Evolutionary conservation across 495 filamentous ascomycete genomes (phyloP), one percentile per base, ranked within the genome.

Genomic region (Recurvomyces mirabilis): DNA sequence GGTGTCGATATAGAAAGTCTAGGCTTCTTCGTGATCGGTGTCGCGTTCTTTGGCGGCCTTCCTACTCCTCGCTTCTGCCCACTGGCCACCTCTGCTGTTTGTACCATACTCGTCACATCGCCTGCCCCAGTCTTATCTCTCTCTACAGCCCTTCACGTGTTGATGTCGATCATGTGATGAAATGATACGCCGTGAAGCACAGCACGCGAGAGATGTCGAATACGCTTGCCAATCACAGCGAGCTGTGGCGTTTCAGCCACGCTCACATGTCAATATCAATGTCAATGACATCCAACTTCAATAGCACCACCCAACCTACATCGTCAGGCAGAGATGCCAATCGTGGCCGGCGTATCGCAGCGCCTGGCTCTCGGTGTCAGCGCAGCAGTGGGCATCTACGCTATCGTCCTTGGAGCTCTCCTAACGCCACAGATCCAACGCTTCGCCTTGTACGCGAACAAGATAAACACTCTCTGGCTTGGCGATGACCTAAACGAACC

Each of bases 381-480:
- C 34, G 23, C 35, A 4, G 21, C 28, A 1, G 45, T 53, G 12
- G 51, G 45, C n/a, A 18, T 46, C 13, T 56, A 46, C 34, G 43
- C 42, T n/a, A 12, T 35, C 15, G 14, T 57, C 24, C 39, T 48
- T 11, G 51, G 46, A 22, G 47, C 49, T 32, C 10, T 68, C 1
- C 53, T 61, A 20, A 68, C 80, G 22, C 48, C 75, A 2, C 46
- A 60, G 1, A 47, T 81, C 21, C 78, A 82, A 53, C 62, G 73
- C 54, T 71, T 78, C 49, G 77, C 77, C 17, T 60, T 94, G 13
- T 94, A 93, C 61, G 77, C 75, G 12, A 78, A 93, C 58, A 78
- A 78, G 9, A 41, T 89, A 44, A 75, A 86, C 49, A 78, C 80
- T 0, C 59, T 71, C 11, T 72, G 73, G 52, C 86, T 77, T 74